phyloP scores from a whole-genome alignment of 768 basidiomycete species.

The Tricholomella constricta region DNA sequence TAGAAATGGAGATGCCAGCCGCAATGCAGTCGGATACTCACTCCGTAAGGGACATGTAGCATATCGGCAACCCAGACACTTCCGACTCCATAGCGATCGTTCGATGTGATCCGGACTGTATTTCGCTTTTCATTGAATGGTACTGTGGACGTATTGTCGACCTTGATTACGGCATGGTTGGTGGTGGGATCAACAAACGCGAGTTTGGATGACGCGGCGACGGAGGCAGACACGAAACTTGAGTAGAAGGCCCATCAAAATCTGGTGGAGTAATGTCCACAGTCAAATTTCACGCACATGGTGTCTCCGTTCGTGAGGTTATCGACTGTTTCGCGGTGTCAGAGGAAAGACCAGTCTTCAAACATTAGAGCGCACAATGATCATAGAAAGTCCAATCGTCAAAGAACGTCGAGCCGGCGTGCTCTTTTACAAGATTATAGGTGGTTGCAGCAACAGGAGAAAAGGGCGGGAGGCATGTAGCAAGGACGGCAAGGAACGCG shows the following conservation, averaged over 20 bases:
- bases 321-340: slow-evolving; percentile 45
- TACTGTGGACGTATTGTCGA: slow-evolving; percentile 68
- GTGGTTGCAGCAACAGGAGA: slow-evolving; percentile 15
- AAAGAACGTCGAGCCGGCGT: slow-evolving; percentile 64
- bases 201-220: slow-evolving; percentile 50
- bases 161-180: slow-evolving; percentile 74
- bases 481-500: not conserved
- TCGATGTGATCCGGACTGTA: slow-evolving; percentile 62
- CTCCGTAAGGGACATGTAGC: slow-evolving; percentile 65
- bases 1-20: not conserved
- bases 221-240: slow-evolving; percentile 53
- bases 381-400: slow-evolving; percentile 69
- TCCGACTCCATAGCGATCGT: slow-evolving; percentile 59
- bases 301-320: slow-evolving; percentile 71
- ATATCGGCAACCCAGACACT: slow-evolving; percentile 66
- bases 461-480: slow-evolving; percentile 1
- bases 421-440: slow-evolving; percentile 58
- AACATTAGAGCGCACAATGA: slow-evolving; percentile 41
- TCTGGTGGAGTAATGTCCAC: not conserved
- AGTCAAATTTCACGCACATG: slow-evolving; percentile 34
- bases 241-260: slow-evolving; percentile 1
- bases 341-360: not conserved
- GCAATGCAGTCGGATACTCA: slow-evolving; percentile 29
- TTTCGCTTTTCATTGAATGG: slow-evolving; percentile 60
- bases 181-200: slow-evolving; percentile 63